A percentile compares a stretch with the other conserved stretches of the same genome.
Conservation (phyloP, 257 asterid species). For the Paulownia fortunei region DNA sequence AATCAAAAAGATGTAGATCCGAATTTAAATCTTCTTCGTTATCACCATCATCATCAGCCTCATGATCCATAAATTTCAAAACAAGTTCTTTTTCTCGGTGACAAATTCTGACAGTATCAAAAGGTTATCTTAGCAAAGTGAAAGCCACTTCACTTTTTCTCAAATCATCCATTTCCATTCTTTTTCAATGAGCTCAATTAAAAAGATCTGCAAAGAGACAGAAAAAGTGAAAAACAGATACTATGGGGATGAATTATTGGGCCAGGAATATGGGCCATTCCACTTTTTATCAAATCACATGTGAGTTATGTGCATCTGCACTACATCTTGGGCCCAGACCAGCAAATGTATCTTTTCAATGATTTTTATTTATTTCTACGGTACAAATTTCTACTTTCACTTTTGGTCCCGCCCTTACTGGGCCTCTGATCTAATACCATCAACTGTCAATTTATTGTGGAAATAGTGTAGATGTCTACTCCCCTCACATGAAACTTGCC, state of each 20-base stretch:
- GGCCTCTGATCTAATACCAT: background rate
- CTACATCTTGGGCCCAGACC: slow-evolving; percentile 5
- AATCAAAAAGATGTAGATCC: no score
- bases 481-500: background rate
- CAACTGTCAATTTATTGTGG: background rate
- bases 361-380: background rate
- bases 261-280: slow-evolving; percentile 12
- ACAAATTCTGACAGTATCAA: no score
- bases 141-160: no score
- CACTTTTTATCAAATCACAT: slow-evolving; percentile 12
- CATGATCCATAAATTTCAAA: no score
- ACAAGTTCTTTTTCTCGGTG: no score
- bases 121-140: no score
- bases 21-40: no score
- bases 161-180: no score
- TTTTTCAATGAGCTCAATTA: background rate
- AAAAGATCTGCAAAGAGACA: background rate
- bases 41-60: no score
- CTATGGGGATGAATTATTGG: background rate
- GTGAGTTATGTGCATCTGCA: slow-evolving; percentile 23
- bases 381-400: background rate
- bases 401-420: background rate
- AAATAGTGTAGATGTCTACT: background rate
- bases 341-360: background rate
- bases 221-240: background rate